Evolutionary conservation across 108 stramenopile species (phyloP).

Genomic region (Cafeteria roenbergensis): DNA sequence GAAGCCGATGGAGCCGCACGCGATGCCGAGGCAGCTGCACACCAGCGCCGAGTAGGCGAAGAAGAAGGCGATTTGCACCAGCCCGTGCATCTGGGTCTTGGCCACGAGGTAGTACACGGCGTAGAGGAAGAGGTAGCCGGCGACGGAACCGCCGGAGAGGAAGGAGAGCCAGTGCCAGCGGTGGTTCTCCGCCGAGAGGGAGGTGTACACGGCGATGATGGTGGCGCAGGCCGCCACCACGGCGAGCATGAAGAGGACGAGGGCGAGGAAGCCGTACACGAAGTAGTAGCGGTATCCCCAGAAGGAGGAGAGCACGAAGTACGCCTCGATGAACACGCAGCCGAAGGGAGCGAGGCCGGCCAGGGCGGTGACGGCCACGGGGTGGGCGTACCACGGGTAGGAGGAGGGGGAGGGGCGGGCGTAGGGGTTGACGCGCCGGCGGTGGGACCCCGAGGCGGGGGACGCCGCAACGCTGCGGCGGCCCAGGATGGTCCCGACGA

Average conservation of each 20-base stretch:
- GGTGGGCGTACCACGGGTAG: conserved; percentile 76
- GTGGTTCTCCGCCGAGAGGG: conserved; percentile 88
- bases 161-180: conserved; percentile 97
- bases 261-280: conserved; percentile 89
- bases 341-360: conserved; percentile 84
- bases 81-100: conserved; percentile 89
- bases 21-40: conserved; percentile 53
- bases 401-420: conserved; percentile 83
- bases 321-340: conserved; percentile 92
- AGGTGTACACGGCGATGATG: conserved; percentile 89
- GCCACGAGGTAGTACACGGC: conserved; percentile 86
- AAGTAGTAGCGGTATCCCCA: conserved; percentile 99
- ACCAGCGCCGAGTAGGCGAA: conserved; percentile 81
- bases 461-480: no score
- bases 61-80: conserved; percentile 80
- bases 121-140: conserved; percentile 87
- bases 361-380: conserved; percentile 63
- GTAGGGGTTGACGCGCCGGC: conserved; percentile 89
- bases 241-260: conserved; percentile 78
- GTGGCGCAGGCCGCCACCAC: conserved; percentile 87
- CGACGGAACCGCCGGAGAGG: conserved; percentile 66
- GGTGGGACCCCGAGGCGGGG: no score
- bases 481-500: conserved; percentile 77
- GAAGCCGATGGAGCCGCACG: conserved; percentile 75
- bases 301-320: conserved; percentile 76